Evolutionary conservation across 257 asterid species (phyloP).

Genomic region (Craterostigma plantagineum): DNA sequence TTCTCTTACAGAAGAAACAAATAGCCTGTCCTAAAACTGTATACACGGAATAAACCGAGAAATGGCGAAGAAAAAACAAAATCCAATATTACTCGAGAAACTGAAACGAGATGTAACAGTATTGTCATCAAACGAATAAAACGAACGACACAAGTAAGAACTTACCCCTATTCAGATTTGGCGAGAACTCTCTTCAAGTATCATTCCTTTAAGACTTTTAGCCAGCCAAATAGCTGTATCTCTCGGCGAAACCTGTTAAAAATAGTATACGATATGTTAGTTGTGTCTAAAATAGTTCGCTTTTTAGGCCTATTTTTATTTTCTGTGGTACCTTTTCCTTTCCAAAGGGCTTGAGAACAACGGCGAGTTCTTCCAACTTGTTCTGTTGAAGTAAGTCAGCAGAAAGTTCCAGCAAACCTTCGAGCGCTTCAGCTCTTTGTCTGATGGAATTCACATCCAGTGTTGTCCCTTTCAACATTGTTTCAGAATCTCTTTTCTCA

Average conservation of each 20-base stretch:
- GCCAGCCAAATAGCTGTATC: constrained; percentile 99
- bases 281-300: too few relatives aligned
- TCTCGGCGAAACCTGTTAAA: constrained; percentile 92
- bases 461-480: too few relatives aligned
- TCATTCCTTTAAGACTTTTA: constrained; percentile 84
- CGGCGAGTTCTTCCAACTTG: constrained; percentile 73
- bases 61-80: too few relatives aligned
- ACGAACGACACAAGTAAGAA: too few relatives aligned
- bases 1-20: too few relatives aligned
- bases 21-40: too few relatives aligned
- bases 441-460: constrained; percentile 63
- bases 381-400: constrained; percentile 85
- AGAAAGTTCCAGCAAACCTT: constrained; percentile 77
- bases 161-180: constrained; percentile 24
- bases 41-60: too few relatives aligned
- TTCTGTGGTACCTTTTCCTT: constrained; percentile 84
- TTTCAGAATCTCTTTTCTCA: constrained; percentile 12
- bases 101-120: too few relatives aligned
- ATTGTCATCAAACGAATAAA: too few relatives aligned
- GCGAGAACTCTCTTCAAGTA: constrained; percentile 63
- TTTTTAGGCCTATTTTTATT: too few relatives aligned
- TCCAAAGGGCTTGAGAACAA: constrained; percentile 82
- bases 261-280: too few relatives aligned
- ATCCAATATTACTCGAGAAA: too few relatives aligned
- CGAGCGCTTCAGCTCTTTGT: constrained; percentile 96